phyloP scores from a whole-genome alignment of 192 early-diverging fungal genomes.

The Rhizoclosmatium sp. region DNA sequence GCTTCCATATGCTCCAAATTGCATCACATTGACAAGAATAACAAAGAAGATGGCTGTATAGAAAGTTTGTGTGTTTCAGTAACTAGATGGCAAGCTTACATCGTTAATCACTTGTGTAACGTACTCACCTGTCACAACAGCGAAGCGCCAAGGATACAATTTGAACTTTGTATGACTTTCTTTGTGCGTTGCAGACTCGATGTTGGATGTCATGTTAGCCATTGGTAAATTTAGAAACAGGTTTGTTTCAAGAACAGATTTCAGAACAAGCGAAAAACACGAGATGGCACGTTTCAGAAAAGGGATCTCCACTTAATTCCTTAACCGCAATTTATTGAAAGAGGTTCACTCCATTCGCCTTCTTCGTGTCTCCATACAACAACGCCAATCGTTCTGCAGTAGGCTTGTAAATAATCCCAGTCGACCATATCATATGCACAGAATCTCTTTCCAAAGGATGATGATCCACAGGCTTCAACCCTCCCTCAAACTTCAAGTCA shows the following conservation, averaged over 20 bases:
- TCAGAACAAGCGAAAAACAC: too few relatives aligned
- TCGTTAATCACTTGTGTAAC: too few relatives aligned
- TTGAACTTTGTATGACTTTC: not conserved
- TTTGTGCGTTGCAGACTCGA: too few relatives aligned
- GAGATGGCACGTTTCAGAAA: too few relatives aligned
- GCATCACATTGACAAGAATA: not conserved
- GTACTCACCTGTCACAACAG: not conserved
- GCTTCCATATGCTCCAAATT: conserved; percentile 7
- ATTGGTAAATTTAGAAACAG: too few relatives aligned
- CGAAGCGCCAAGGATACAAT: conserved; percentile 10
- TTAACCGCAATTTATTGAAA: too few relatives aligned
- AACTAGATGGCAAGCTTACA: too few relatives aligned
- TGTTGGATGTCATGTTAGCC: too few relatives aligned
- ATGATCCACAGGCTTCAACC: not conserved
- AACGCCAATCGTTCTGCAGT: not conserved
- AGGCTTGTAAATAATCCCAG: not conserved
- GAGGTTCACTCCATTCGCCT: not conserved
- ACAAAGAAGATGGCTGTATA: not conserved
- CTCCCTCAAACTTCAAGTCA: not conserved
- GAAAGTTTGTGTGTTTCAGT: too few relatives aligned
- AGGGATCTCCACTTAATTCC: too few relatives aligned
- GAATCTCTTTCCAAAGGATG: not conserved
- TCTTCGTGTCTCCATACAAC: not conserved
- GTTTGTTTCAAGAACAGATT: too few relatives aligned
- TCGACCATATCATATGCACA: not conserved